phyloP scores from a whole-genome alignment of 2,329 filamentous ascomycete species.

The Colletotrichum liaoningense region DNA sequence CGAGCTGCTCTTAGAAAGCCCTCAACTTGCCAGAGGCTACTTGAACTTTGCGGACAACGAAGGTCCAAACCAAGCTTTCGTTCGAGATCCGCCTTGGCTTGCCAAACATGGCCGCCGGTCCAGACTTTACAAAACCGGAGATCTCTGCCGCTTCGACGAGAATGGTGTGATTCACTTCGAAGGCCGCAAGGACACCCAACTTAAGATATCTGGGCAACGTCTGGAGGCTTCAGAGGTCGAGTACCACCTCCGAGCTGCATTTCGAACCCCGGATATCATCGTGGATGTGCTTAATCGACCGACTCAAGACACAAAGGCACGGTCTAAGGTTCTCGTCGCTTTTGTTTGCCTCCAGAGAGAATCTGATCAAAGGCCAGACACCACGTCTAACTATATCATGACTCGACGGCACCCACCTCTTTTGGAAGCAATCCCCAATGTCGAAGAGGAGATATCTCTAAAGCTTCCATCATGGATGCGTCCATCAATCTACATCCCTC shows the following conservation, averaged over 20 bases:
- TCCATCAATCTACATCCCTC: constrained; percentile 26
- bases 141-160: constrained; percentile 22
- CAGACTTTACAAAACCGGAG: constrained; percentile 36
- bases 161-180: constrained; percentile 33
- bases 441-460: neutral
- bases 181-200: constrained; percentile 38
- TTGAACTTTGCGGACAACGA: constrained; percentile 14
- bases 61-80: constrained; percentile 21
- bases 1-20: constrained; percentile 30
- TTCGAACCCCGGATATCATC: constrained; percentile 18
- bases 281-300: constrained; percentile 25
- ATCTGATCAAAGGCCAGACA: too few relatives aligned
- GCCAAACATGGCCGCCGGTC: constrained; percentile 10
- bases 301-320: neutral
- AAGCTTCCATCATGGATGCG: constrained; percentile 26
- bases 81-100: constrained; percentile 21
- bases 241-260: neutral
- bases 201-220: constrained; percentile 45
- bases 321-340: constrained; percentile 19
- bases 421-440: neutral
- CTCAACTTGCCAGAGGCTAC: constrained; percentile 26
- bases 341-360: constrained; percentile 8
- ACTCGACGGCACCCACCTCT: neutral
- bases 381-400: neutral
- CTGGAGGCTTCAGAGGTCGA: constrained; percentile 45